Conservation (phyloP, 495 filamentous ascomycete genomes). For the Pyrenula aspistea region DNA sequence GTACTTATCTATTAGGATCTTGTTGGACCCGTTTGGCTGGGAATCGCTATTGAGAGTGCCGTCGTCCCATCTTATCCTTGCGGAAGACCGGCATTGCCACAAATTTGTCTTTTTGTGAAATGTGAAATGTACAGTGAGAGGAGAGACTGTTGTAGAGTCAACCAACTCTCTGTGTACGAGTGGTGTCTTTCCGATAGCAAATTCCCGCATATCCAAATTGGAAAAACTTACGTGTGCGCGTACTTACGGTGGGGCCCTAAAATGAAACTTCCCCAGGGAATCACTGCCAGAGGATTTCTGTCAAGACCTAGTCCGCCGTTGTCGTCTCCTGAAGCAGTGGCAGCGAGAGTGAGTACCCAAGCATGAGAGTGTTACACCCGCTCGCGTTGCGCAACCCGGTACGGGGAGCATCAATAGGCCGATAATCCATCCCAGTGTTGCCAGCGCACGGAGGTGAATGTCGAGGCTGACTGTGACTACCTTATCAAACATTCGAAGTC, state of each 20-base stretch:
- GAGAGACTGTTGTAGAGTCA: constrained; percentile 7
- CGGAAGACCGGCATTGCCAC: constrained; percentile 6
- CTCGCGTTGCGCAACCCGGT: no score
- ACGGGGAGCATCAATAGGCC: no score
- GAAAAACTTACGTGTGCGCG: background rate
- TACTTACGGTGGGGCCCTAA: no score
- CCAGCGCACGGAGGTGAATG: no score
- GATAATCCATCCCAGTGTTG: no score
- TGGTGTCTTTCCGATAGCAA: background rate
- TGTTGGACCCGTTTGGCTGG: no score
- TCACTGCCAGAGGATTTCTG: background rate
- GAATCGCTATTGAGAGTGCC: background rate
- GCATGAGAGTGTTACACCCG: no score
- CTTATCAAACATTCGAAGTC: no score
- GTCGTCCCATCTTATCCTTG: background rate
- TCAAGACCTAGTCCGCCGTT: background rate
- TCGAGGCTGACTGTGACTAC: no score
- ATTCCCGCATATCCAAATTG: background rate
- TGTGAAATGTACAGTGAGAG: constrained; percentile 5
- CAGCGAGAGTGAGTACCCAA: background rate
- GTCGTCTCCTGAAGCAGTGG: background rate
- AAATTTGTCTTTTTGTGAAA: constrained; percentile 3
- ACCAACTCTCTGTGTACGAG: constrained; percentile 1
- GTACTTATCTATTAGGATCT: no score
- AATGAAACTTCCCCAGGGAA: background rate